phyloP scores from a whole-genome alignment of 208 protist species.

The Leishmania martiniquensis region DNA sequence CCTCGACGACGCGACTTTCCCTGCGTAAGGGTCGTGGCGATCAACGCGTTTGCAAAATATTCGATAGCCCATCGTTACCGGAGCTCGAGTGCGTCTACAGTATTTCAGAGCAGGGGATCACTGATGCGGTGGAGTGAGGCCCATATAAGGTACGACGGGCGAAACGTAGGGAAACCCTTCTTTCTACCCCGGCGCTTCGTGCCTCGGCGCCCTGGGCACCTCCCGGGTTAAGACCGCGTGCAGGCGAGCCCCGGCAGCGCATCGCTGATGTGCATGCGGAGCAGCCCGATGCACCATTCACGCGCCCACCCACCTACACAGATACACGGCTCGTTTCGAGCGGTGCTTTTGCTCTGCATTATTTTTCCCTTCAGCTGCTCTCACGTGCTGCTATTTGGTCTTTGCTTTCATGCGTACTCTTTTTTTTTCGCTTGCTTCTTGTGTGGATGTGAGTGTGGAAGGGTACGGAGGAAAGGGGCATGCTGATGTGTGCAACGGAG shows the following conservation, averaged over 20 bases:
- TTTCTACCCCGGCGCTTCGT: not conserved
- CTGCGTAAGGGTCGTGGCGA: slow-evolving; percentile 97
- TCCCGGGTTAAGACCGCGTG: not conserved
- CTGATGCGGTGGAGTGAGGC: slow-evolving; percentile 91
- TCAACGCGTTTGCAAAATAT: slow-evolving; percentile 98
- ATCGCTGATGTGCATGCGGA: not conserved
- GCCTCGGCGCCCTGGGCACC: not conserved
- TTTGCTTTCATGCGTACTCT: not conserved
- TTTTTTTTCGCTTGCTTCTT: too few relatives aligned
- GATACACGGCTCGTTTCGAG: not conserved
- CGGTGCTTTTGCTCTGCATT: not conserved
- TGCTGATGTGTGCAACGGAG: too few relatives aligned
- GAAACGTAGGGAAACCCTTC: not conserved
- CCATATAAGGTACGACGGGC: not conserved
- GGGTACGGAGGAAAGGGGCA: too few relatives aligned
- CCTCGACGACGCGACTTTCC: slow-evolving; percentile 95
- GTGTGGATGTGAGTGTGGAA: too few relatives aligned
- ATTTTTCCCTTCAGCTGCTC: slow-evolving; percentile 29
- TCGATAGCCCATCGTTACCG: slow-evolving; percentile 97
- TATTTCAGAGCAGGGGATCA: slow-evolving; percentile 97
- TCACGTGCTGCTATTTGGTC: slow-evolving; percentile 8
- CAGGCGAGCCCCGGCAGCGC: not conserved
- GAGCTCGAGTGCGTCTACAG: slow-evolving; percentile 96
- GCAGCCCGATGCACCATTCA: not conserved
- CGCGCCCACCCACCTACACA: too few relatives aligned